Base-by-base conservation (phyloP, 208 protist genomes). In the Porcisia hertigi region DNA sequence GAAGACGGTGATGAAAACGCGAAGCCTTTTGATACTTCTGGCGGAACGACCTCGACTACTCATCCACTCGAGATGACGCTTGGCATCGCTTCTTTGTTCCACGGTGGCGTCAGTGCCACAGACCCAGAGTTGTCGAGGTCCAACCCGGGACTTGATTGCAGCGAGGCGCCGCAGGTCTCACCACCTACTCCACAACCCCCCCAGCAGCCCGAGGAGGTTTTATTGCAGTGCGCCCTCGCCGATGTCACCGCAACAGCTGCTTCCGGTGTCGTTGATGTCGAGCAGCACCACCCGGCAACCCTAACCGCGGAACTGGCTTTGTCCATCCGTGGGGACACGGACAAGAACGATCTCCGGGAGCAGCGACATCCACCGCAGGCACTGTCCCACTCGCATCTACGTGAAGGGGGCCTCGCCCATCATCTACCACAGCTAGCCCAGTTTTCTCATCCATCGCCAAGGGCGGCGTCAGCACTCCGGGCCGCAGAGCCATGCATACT, bases 31-130 rank as follows among this genome's bases (percentile, higher is more conserved):
- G 45, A 41, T 7, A n/a, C 18, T n/a, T 18, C 30, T 12, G 66
- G 58, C 25, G 1, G 25, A 12, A 49, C 3, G 49, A 18, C 47
- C 45, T 71, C 66, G 45, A 43, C 30, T 4, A 30, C 66, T 3
- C n/a, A 58, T 2, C 5, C 47, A 1, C 23, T 55, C n/a, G 66
- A 57, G 30, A n/a, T 71, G 45, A 39, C 47, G 12, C 30, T 41
- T 12, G 66, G 30, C 47, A 39, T 58, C 4, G 7, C 69, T 4
- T 14, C 53, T 2, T 64, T 20, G 36, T 7, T 49, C 16, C 23
- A 52, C 55, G 54, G 54, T 41, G 55, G 34, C 23, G 14, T 47
- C 55, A 73, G 69, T 55, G 54, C 23, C 12, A 63, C 69, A 41
- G 34, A 30, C 16, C 34, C n/a, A 36, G 55, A 34, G 9, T 41